These are phyloP conservation scores for Fragosphaeria purpurea DNA, from an alignment of 2,329 filamentous ascomycete species.

Conservation along the genomic window DNA sequence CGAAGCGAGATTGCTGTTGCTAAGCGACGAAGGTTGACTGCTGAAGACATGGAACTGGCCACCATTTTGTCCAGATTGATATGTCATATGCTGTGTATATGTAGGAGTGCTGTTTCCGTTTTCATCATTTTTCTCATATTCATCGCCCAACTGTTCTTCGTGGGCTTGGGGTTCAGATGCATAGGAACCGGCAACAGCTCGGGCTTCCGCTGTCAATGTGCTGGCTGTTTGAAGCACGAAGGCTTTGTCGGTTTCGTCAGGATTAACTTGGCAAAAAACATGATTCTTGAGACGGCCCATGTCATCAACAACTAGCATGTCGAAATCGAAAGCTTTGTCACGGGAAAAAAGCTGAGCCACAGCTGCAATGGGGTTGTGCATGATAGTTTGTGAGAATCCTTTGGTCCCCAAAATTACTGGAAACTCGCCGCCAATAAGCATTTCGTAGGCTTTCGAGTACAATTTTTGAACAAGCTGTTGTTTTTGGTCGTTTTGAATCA, in stretches of 20 bases:
- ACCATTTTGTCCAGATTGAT: not conserved
- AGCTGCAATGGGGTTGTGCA: constrained; percentile 1
- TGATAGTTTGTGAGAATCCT: constrained; percentile 1
- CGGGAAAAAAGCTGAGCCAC: not conserved
- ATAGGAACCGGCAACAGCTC: too few relatives aligned
- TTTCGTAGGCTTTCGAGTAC: constrained; percentile 2
- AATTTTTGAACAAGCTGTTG: constrained; percentile 6
- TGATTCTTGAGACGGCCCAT: not conserved
- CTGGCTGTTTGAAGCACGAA: not conserved
- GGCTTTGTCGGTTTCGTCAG: not conserved
- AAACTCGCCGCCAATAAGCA: constrained; percentile 6
- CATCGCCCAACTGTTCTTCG: too few relatives aligned
- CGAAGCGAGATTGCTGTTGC: too few relatives aligned
- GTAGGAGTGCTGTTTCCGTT: not conserved
- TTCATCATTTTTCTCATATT: too few relatives aligned
- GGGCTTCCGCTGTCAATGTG: too few relatives aligned
- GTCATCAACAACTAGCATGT: constrained; percentile 3
- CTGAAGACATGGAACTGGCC: constrained; percentile 8
- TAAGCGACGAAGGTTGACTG: constrained; percentile 1
- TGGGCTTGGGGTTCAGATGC: too few relatives aligned
- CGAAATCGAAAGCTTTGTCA: not conserved
- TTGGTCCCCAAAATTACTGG: not conserved
- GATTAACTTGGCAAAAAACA: not conserved
- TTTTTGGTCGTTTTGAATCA: not conserved
- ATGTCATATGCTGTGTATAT: constrained; percentile 9